Conservation (phyloP, 208 protist species). For the Zelonia costaricensis region DNA sequence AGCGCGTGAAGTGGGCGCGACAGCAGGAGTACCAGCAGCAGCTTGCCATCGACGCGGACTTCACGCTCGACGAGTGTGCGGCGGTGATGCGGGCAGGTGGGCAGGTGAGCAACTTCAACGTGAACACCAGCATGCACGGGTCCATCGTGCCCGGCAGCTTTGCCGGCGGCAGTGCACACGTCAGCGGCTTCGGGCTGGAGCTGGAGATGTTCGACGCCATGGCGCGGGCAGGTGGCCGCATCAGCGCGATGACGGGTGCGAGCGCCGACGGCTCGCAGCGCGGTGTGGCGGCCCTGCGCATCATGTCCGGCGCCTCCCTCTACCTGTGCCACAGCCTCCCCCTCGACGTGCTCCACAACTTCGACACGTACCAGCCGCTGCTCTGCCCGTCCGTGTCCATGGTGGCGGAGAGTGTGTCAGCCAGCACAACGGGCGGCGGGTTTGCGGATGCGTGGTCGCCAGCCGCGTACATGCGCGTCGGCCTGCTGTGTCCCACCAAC, state of each 20-base stretch:
- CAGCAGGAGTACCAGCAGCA: slow-evolving; percentile 24
- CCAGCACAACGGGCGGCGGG: background rate
- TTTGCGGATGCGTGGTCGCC: background rate
- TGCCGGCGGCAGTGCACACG: slow-evolving; percentile 4
- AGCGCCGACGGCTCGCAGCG: background rate
- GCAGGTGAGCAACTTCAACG: slow-evolving; percentile 4
- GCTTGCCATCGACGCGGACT: slow-evolving; percentile 22
- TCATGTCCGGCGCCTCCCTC: slow-evolving; percentile 18
- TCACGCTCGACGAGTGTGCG: slow-evolving; percentile 18
- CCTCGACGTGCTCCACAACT: slow-evolving; percentile 72
- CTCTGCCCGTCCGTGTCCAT: slow-evolving; percentile 16
- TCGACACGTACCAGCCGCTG: slow-evolving; percentile 62
- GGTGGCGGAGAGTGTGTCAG: background rate
- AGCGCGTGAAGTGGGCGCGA: slow-evolving; percentile 18
- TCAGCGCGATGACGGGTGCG: background rate
- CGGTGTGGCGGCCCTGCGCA: background rate
- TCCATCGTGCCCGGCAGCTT: background rate
- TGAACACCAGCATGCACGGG: background rate
- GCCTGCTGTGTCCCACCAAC: slow-evolving; percentile 39
- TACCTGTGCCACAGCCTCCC: slow-evolving; percentile 44
- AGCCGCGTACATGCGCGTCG: slow-evolving; percentile 27
- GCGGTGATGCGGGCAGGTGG: background rate
- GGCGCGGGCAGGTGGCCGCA: background rate
- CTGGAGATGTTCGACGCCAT: slow-evolving; percentile 6
- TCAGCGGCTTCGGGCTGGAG: slow-evolving; percentile 6